Percentiles rank a stretch among this genome's conserved stretches.
Evolutionary conservation across 2,329 filamentous ascomycete genomes (phyloP).

Genomic region (Knufia petricola): DNA sequence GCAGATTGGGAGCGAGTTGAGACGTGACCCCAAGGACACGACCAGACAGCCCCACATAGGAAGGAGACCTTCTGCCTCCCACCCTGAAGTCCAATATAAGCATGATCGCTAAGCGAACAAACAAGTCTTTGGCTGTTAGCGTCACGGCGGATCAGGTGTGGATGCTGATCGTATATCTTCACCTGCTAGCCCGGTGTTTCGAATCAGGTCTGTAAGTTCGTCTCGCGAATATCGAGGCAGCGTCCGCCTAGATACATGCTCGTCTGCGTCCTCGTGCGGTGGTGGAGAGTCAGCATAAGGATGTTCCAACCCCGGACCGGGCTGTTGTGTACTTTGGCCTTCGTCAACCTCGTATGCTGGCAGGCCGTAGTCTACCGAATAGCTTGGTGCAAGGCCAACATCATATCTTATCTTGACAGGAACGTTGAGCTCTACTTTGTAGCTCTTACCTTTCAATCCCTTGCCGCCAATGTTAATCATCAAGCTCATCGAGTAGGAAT

Average conservation of each 20-base stretch:
- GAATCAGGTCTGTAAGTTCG: conserved; percentile 6
- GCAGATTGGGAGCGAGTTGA: no score
- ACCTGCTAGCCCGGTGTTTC: neutral
- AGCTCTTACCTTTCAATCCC: conserved; percentile 3
- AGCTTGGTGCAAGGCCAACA: conserved; percentile 8
- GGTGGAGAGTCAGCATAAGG: conserved; percentile 5
- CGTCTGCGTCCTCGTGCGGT: neutral
- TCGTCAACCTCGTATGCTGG: conserved; percentile 7
- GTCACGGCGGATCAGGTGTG: neutral
- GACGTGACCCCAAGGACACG: no score
- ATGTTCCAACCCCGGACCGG: conserved; percentile 4
- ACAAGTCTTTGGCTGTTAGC: no score
- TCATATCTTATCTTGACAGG: conserved; percentile 8
- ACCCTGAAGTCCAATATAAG: no score
- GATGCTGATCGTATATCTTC: neutral
- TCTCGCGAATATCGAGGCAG: conserved; percentile 1
- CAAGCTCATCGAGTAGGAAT: conserved; percentile 7
- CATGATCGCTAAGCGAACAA: no score
- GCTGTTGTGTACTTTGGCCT: conserved; percentile 6
- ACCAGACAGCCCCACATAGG: no score
- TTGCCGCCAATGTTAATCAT: conserved; percentile 5
- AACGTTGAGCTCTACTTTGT: conserved; percentile 9
- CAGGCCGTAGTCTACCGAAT: conserved; percentile 1
- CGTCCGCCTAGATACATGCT: neutral
- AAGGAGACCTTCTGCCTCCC: no score